Percentiles rank a stretch among this genome's conserved stretches.
phyloP scores from a whole-genome alignment of 2,329 filamentous ascomycete genomes.

The Fusarium decemcellulare region DNA sequence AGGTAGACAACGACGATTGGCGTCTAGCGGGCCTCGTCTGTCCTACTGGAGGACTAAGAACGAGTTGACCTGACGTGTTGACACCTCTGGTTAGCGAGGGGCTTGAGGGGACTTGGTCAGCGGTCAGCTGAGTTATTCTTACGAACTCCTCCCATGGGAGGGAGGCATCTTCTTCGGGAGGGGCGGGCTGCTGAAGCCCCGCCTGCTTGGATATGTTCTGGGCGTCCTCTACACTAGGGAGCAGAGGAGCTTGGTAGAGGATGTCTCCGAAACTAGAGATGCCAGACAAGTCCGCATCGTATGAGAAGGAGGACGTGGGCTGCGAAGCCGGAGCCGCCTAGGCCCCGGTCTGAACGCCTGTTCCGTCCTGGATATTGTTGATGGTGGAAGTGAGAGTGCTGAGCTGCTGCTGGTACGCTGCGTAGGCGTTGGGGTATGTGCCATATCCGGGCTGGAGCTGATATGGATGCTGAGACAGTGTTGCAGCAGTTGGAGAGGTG shows the following conservation, averaged over 20 bases:
- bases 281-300: background rate
- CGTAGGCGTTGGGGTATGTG: background rate
- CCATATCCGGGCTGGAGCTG: background rate
- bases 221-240: too few species aligned
- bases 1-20: background rate
- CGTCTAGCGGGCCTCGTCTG: background rate
- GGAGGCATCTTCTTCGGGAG: background rate
- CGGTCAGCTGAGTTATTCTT: slow-evolving; percentile 5
- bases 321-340: slow-evolving; percentile 30
- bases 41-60: background rate
- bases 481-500: background rate
- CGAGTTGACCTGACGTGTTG: background rate
- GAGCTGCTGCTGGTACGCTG: background rate
- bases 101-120: background rate
- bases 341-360: slow-evolving; percentile 11
- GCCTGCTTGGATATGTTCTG: background rate
- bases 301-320: background rate
- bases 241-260: background rate
- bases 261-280: background rate
- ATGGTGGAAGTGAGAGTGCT: background rate
- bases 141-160: slow-evolving; percentile 11
- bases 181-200: background rate
- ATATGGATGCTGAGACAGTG: background rate
- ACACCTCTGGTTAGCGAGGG: slow-evolving; percentile 2
- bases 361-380: background rate